Evolutionary conservation across 768 basidiomycete genomes (phyloP).

Genomic region (Termitomyces sp.): DNA sequence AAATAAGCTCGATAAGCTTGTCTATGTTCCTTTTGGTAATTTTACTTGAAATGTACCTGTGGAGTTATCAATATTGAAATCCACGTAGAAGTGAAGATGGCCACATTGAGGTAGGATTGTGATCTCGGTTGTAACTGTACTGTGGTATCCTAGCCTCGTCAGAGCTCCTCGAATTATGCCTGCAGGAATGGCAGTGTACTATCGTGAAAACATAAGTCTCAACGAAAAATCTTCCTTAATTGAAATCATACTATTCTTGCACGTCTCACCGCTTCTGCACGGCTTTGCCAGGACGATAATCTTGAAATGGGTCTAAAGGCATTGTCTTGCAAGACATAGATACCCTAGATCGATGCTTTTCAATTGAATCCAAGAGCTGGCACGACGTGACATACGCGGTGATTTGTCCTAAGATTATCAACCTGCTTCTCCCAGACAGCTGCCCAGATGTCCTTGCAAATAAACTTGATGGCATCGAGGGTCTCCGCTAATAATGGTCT

Average conservation of each 20-base stretch:
- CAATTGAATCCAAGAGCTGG: neutral
- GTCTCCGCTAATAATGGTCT: constrained; percentile 74
- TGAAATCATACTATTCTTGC: constrained; percentile 57
- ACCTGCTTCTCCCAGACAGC: constrained; percentile 93
- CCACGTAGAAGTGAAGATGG: neutral
- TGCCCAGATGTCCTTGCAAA: constrained; percentile 95
- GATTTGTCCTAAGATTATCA: constrained; percentile 92
- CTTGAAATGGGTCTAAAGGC: constrained; percentile 80
- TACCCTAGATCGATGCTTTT: constrained; percentile 46
- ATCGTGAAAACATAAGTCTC: neutral
- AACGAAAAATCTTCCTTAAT: neutral
- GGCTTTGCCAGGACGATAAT: constrained; percentile 76
- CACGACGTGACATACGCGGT: constrained; percentile 55
- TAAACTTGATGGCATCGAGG: constrained; percentile 88
- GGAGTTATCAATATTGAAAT: constrained; percentile 1
- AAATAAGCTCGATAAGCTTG: neutral
- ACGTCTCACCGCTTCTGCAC: constrained; percentile 62
- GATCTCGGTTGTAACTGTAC: constrained; percentile 73
- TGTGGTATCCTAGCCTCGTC: constrained; percentile 68
- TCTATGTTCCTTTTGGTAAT: constrained; percentile 53
- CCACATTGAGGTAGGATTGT: constrained; percentile 82
- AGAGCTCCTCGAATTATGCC: constrained; percentile 85
- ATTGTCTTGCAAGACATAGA: constrained; percentile 92
- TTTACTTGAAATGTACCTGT: constrained; percentile 83
- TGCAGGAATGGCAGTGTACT: constrained; percentile 81